phyloP scores from a whole-genome alignment of 2,329 filamentous ascomycete species.

The Kalmusia sp. region DNA sequence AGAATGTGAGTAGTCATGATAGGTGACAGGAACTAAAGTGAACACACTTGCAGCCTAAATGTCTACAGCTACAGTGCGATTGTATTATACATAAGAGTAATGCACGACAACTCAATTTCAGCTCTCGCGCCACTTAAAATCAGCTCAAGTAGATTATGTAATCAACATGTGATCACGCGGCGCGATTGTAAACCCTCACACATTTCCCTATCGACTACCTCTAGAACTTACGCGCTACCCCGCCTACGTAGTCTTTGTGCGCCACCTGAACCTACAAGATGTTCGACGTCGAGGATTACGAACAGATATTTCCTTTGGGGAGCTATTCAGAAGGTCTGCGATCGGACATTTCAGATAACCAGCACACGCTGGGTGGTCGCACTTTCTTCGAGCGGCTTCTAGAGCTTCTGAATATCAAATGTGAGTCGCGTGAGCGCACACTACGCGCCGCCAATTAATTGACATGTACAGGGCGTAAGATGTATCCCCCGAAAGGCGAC shows the following conservation, averaged over 20 bases:
- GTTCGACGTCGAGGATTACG: conserved; percentile 71
- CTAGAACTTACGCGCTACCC: conserved; percentile 1
- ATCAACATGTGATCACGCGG: conserved; percentile 12
- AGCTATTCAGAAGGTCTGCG: conserved; percentile 35
- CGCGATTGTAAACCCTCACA: not conserved
- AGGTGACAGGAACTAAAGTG: too few species aligned
- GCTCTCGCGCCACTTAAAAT: too few species aligned
- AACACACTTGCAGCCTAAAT: too few species aligned
- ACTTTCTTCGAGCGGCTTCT: conserved; percentile 84
- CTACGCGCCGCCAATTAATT: conserved; percentile 2
- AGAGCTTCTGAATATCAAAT: conserved; percentile 72
- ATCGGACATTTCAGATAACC: conserved; percentile 70
- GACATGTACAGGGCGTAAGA: conserved; percentile 58
- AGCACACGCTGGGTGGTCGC: conserved; percentile 71
- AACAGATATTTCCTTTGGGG: conserved; percentile 66
- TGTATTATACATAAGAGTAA: too few species aligned
- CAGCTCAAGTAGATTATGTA: too few species aligned
- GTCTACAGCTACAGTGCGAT: too few species aligned
- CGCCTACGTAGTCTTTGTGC: not conserved
- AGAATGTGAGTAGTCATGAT: too few species aligned
- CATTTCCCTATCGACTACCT: not conserved
- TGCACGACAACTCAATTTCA: too few species aligned
- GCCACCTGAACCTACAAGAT: conserved; percentile 47
- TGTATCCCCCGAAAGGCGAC: conserved; percentile 78
- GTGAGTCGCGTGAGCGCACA: conserved; percentile 52